phyloP scores from a whole-genome alignment of 345 rosid genomes.

The Rhizophora apiculata region DNA sequence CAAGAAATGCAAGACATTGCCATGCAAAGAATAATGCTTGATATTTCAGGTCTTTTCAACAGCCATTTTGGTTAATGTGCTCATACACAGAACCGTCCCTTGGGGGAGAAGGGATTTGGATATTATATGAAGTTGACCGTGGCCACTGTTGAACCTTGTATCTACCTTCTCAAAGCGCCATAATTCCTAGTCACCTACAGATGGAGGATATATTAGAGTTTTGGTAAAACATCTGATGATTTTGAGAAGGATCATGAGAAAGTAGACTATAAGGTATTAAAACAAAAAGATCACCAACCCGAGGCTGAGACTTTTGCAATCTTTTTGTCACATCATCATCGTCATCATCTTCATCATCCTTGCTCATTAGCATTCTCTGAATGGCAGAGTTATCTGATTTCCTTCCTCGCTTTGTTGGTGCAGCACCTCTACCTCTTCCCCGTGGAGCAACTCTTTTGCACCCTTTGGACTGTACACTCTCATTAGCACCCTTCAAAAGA shows the following conservation, averaged over 20 bases:
- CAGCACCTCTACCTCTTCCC: conserved; percentile 63
- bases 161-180: conserved; percentile 70
- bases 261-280: not conserved
- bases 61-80: too few species aligned
- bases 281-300: conserved; percentile 42
- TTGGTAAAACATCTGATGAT: too few species aligned
- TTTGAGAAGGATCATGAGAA: not conserved
- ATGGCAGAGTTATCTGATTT: conserved; percentile 58
- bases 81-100: too few species aligned
- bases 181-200: conserved; percentile 50
- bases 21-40: too few species aligned
- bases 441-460: conserved; percentile 72
- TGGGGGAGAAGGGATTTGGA: too few species aligned
- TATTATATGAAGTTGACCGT: too few species aligned
- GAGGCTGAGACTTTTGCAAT: conserved; percentile 59
- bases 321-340: conserved; percentile 51
- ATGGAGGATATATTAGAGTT: not conserved
- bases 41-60: too few species aligned
- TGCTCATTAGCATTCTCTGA: conserved; percentile 54
- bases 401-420: conserved; percentile 76
- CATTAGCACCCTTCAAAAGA: conserved; percentile 53
- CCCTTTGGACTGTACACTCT: conserved; percentile 43
- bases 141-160: not conserved
- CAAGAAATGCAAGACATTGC: too few species aligned
- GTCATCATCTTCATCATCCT: conserved; percentile 66